These are phyloP conservation scores for Isochrysis galbana DNA, from an alignment of 78 protist species.

Conservation along the genomic window DNA sequence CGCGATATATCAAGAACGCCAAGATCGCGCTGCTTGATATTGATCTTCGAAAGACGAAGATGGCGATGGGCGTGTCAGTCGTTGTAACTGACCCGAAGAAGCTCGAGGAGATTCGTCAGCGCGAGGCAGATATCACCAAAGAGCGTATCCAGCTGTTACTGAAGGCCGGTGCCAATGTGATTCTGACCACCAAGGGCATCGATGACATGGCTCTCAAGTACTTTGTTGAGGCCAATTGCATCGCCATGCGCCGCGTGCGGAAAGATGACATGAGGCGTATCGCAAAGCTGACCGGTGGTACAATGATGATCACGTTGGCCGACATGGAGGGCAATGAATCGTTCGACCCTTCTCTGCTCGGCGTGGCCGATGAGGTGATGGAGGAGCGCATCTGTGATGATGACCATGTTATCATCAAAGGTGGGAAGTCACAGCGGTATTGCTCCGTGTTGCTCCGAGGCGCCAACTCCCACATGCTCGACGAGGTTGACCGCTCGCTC, in stretches of 20 bases:
- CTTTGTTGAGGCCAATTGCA: constrained; percentile 92
- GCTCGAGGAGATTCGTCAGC: constrained; percentile 82
- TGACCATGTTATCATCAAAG: constrained; percentile 52
- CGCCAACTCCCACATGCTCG: constrained; percentile 87
- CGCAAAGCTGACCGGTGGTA: constrained; percentile 78
- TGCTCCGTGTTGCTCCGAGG: constrained; percentile 93
- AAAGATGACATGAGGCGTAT: constrained; percentile 92
- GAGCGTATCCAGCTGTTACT: constrained; percentile 86
- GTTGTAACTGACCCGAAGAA: constrained; percentile 86
- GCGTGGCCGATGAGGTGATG: constrained; percentile 68
- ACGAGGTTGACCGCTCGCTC: constrained; percentile 88
- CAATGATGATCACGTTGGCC: constrained; percentile 78
- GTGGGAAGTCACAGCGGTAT: neutral
- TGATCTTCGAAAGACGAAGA: constrained; percentile 77
- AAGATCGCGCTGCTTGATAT: constrained; percentile 97
- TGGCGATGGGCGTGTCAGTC: constrained; percentile 82
- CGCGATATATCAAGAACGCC: constrained; percentile 49
- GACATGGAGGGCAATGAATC: constrained; percentile 94
- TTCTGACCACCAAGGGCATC: constrained; percentile 97
- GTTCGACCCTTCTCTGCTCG: constrained; percentile 83
- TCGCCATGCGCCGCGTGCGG: constrained; percentile 91
- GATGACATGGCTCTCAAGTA: constrained; percentile 92
- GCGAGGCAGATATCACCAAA: constrained; percentile 54
- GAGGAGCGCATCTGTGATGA: constrained; percentile 92
- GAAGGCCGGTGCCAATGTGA: constrained; percentile 81